Base-by-base conservation (phyloP, 2,329 filamentous ascomycete species). In the Ascochyta rabiei region DNA sequence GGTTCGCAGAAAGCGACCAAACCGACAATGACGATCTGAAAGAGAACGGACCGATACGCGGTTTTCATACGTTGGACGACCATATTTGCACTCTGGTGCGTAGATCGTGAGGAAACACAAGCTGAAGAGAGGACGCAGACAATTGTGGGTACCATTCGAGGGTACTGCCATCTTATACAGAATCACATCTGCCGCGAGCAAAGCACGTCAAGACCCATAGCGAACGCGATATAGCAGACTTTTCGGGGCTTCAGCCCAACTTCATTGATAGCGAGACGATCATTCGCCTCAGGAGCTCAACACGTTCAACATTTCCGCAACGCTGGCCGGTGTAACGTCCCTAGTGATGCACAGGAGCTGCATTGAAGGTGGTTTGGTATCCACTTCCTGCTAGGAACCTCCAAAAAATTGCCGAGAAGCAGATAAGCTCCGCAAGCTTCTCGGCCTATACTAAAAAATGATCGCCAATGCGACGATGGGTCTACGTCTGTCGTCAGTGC, bases 1-100 rank as follows among this genome's bases (percentile, higher is more conserved):
- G 44, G 44, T 37, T 48, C 44, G 13, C 44, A 48, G 26, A 48
- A 48, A 2, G 44, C 44, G 8, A 48, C 44, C 13, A 48, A 34
- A n/a, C 44, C 44, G 15, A 48, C 44, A 12, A 48, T 48, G 16
- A 48, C 16, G 13, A 48, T 48, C 10, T 48, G 44, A 34, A 48
- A 48, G 16, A 48, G 44, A 23, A 48, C 44, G 18, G 44, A 39
- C 9, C 44, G 44, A 33, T 48, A 48, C 13, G 30, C 35, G 15
- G 26, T 31, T 21, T 48, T 48, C 6, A 39, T 24, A 13, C 35
- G 44, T 16, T 48, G 34, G 16, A 30, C 13, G 2, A 13, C 26
- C 44, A 48, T 48, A 12, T 4, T 23, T 34, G 16, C 8, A 12
- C 5, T 21, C 18, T 15, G 8, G 4, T 16, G 23, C 15, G 33